Base-by-base conservation (phyloP, 2,329 filamentous ascomycete species). In the Alternaria metachromatica region DNA sequence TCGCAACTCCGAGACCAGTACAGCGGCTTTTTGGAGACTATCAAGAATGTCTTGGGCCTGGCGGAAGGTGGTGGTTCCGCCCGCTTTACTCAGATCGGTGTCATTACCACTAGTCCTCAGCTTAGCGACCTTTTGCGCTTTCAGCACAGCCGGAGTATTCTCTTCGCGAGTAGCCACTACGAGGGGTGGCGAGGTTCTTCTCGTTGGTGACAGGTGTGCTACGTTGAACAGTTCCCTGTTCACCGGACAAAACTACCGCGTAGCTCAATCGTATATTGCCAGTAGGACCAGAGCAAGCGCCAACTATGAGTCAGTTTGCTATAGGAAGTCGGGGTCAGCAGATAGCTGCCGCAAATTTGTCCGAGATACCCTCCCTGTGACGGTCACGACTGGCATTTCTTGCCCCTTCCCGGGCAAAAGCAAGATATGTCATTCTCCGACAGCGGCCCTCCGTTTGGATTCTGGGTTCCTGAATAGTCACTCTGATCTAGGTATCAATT, bases 111-210 rank as follows among this genome's bases (percentile, higher is more conserved):
- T 60, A 12, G 15, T 53, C 8, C 21, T 48, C 7, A 58, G 56
- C 23, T 49, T 72, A 11, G 11, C 64, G 13, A 58, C 67, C 5
- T 69, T 69, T 9, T 59, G 60, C 7, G 67, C 65, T 11, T 72
- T 72, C 45, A 64, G 62, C 28, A 54, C 71, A 43, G 69, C 76
- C 2, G 75, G 77, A 41, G 68, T 81, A 6, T 78, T 80, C 57
- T 80, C 78, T 10, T 78, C 78, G 0, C 72, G 74, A 11, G 70
- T 81, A 49, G 75, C 79, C 5, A 76, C 76, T 18, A 62, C 71
- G n/a, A 72, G 72, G 3, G 78, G 77, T 3, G 72, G 78, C 25
- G 70, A 80, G 49, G 76, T 78, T 2, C 66, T 81, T 0, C 66
- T 81, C 3, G 62, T 58, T 12, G 69, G 70, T 25, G 48, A 64